Percentiles rank a stretch among this genome's conserved stretches.
phyloP scores from a whole-genome alignment of 306 rosid species.

The Spatholobus suberectus region DNA sequence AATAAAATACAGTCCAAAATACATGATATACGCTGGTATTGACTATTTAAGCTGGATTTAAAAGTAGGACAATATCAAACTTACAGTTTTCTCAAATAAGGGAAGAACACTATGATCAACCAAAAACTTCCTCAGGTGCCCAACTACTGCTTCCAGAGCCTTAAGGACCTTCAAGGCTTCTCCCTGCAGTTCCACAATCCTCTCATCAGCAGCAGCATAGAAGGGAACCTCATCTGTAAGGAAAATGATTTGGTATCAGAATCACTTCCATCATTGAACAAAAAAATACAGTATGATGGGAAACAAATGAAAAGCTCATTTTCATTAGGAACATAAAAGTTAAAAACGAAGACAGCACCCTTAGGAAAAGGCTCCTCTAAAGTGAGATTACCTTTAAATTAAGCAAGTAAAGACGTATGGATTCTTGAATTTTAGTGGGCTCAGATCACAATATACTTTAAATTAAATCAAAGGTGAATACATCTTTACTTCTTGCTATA shows the following conservation, averaged over 20 bases:
- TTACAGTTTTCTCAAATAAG: conserved; percentile 92
- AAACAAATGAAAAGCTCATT: neutral
- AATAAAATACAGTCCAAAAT: conserved; percentile 26
- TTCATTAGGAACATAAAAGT: neutral
- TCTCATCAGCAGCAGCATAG: conserved; percentile 88
- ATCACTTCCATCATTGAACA: conserved; percentile 21
- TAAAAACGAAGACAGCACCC: neutral
- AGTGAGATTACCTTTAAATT: neutral
- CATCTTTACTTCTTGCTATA: neutral
- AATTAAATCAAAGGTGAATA: conserved; percentile 13
- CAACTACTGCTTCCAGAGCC: conserved; percentile 87
- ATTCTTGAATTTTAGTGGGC: neutral
- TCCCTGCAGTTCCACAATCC: conserved; percentile 95
- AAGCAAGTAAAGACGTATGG: neutral
- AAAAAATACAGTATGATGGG: neutral
- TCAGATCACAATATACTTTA: neutral
- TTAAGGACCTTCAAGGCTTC: conserved; percentile 86
- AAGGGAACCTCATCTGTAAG: conserved; percentile 85
- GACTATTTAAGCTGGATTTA: neutral
- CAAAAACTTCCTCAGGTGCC: conserved; percentile 92
- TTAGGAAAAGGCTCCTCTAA: neutral
- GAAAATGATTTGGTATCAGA: conserved; percentile 35
- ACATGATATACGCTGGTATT: neutral
- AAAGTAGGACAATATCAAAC: conserved; percentile 36
- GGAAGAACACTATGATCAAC: conserved; percentile 98